Conservation (phyloP, 345 rosid genomes). For the Cardamine occulta region DNA sequence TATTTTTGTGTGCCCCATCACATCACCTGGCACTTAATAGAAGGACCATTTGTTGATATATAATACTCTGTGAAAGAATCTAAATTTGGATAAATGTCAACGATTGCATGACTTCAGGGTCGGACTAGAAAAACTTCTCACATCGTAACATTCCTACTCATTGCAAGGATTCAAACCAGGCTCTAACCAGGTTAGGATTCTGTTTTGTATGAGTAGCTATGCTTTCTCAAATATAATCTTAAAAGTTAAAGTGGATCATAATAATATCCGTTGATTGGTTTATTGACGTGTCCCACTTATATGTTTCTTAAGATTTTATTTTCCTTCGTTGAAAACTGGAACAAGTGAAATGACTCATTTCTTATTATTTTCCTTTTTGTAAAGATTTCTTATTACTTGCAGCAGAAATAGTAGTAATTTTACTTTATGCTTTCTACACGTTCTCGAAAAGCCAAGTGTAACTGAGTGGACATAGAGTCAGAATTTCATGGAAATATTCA, state of each 20-base stretch:
- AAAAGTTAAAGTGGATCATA: constrained; percentile 9
- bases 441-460: constrained; percentile 8
- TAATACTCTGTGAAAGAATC: too few relatives aligned
- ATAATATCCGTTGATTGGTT: constrained; percentile 16
- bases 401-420: constrained; percentile 3
- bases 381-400: neutral
- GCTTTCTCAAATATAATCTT: neutral
- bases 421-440: constrained; percentile 12
- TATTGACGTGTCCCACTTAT: constrained; percentile 29
- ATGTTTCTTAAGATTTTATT: neutral
- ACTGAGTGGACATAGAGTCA: constrained; percentile 19
- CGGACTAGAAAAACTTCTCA: too few relatives aligned
- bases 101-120: too few relatives aligned
- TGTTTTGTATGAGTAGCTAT: neutral
- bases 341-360: neutral
- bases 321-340: neutral
- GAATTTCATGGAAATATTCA: constrained; percentile 26
- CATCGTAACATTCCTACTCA: too few relatives aligned
- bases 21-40: too few relatives aligned
- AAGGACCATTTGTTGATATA: too few relatives aligned
- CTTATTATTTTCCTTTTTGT: too few relatives aligned
- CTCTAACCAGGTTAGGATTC: too few relatives aligned
- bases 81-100: too few relatives aligned
- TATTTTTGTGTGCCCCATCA: too few relatives aligned
- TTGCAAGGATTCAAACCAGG: too few relatives aligned